A percentile compares a stretch with the other conserved stretches of the same genome.
These are phyloP conservation scores for Decorospora gaudefroyi DNA, from an alignment of 2,329 filamentous ascomycete species.

Conservation along the genomic window DNA sequence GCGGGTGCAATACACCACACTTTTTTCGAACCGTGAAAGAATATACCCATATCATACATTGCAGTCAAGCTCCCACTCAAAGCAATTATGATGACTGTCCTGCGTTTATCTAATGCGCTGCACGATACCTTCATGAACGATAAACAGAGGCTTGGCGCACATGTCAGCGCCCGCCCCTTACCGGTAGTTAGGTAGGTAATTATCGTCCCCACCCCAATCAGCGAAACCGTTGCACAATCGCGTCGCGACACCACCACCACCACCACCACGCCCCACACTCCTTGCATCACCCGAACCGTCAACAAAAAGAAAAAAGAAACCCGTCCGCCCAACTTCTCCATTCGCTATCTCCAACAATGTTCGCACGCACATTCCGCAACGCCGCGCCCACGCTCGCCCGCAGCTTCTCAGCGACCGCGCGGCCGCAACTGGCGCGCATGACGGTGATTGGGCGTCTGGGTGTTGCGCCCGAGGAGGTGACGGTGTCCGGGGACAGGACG, in stretches of 20 bases:
- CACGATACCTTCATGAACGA: background rate
- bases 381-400: constrained; percentile 61
- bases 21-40: constrained; percentile 10
- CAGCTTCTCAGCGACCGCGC: constrained; percentile 73
- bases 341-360: constrained; percentile 28
- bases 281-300: constrained; percentile 8
- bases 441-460: constrained; percentile 85
- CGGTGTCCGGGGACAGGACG: constrained; percentile 74
- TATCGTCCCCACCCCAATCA: constrained; percentile 10
- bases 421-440: constrained; percentile 73
- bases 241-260: constrained; percentile 19
- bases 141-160: constrained; percentile 11
- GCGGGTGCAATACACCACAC: background rate
- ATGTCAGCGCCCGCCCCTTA: constrained; percentile 8
- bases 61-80: background rate
- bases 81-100: background rate
- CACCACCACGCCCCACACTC: constrained; percentile 16
- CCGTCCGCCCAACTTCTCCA: constrained; percentile 2
- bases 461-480: constrained; percentile 75
- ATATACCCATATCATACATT: constrained; percentile 14
- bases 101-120: too few species aligned
- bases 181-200: too few species aligned
- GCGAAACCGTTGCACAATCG: constrained; percentile 20
- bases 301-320: constrained; percentile 6
- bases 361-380: constrained; percentile 53